Conservation (phyloP, 1,284 basidiomycete genomes). For the Cryptococcus depauperatus region DNA sequence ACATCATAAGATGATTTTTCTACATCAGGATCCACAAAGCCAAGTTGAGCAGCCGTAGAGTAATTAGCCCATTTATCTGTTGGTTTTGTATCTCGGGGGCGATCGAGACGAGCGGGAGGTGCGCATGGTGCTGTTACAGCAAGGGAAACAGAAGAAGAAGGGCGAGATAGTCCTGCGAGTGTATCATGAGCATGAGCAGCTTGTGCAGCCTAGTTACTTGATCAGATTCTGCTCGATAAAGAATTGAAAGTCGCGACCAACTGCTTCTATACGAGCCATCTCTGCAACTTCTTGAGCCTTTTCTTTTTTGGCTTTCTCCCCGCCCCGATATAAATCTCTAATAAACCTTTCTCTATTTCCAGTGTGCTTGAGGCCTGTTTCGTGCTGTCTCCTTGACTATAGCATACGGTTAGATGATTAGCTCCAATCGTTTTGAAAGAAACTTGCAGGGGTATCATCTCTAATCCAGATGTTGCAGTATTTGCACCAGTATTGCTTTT, state of each 20-base stretch:
- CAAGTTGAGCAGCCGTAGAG: slow-evolving; percentile 72
- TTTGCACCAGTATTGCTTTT: slow-evolving; percentile 50
- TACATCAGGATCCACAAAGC: slow-evolving; percentile 64
- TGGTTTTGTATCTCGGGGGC: slow-evolving; percentile 45
- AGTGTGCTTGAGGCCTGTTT: slow-evolving; percentile 87
- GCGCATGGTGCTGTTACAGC: slow-evolving; percentile 20
- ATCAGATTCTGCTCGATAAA: no score
- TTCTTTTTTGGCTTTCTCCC: slow-evolving; percentile 79
- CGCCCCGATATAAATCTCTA: slow-evolving; percentile 83
- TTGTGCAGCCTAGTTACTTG: slow-evolving; percentile 25
- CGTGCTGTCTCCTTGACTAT: slow-evolving; percentile 78
- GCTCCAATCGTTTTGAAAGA: not conserved
- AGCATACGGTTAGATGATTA: slow-evolving; percentile 11
- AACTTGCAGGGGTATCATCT: slow-evolving; percentile 68
- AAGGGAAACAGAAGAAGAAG: slow-evolving; percentile 12
- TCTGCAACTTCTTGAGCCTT: slow-evolving; percentile 75
- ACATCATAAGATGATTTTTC: slow-evolving; percentile 45
- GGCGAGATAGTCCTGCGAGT: slow-evolving; percentile 2
- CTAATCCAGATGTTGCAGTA: slow-evolving; percentile 55
- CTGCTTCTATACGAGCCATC: slow-evolving; percentile 76
- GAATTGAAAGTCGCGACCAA: slow-evolving; percentile 39
- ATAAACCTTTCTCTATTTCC: slow-evolving; percentile 90
- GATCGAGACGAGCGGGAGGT: slow-evolving; percentile 11
- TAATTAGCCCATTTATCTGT: slow-evolving; percentile 74
- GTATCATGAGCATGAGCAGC: slow-evolving; percentile 34